Evolutionary conservation across 2,329 filamentous ascomycete species (phyloP).

Genomic region (Penicillium crustosum): DNA sequence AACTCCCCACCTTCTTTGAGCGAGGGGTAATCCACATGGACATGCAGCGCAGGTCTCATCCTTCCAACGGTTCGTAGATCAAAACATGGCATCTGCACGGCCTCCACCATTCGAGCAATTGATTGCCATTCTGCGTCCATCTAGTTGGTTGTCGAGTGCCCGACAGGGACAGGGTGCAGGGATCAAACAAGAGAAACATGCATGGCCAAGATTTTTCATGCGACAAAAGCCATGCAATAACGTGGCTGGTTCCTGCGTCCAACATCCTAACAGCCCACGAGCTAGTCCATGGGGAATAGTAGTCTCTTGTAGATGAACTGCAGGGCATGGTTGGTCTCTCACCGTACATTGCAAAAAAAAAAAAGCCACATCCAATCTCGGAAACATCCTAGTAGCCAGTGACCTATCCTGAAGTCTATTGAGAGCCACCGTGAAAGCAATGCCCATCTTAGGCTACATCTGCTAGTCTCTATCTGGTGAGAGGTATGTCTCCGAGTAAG

Average conservation of each 20-base stretch:
- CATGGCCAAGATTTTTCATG: conserved; percentile 7
- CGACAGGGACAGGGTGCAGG: neutral
- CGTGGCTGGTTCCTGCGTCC: conserved; percentile 26
- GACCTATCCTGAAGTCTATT: neutral
- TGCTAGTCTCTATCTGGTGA: neutral
- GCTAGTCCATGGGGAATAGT: neutral
- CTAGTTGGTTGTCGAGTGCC: neutral
- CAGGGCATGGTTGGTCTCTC: conserved; percentile 3
- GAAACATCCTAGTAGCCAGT: neutral
- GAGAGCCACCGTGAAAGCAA: neutral
- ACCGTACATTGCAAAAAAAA: neutral
- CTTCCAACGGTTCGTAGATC: neutral
- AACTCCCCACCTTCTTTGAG: neutral
- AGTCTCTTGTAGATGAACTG: neutral
- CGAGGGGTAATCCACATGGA: neutral
- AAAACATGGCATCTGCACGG: conserved; percentile 3
- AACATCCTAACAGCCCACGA: neutral
- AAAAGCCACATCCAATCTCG: conserved; percentile 1
- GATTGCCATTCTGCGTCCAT: neutral
- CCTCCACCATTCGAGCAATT: neutral
- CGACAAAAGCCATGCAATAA: conserved; percentile 5
- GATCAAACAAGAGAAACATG: conserved; percentile 3
- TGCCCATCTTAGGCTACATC: neutral
- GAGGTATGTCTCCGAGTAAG: neutral
- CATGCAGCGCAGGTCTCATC: neutral